Evolutionary conservation across 441 rosid species (phyloP), one percentile per base, ranked within the genome.

Genomic region (Populus hybrid): DNA sequence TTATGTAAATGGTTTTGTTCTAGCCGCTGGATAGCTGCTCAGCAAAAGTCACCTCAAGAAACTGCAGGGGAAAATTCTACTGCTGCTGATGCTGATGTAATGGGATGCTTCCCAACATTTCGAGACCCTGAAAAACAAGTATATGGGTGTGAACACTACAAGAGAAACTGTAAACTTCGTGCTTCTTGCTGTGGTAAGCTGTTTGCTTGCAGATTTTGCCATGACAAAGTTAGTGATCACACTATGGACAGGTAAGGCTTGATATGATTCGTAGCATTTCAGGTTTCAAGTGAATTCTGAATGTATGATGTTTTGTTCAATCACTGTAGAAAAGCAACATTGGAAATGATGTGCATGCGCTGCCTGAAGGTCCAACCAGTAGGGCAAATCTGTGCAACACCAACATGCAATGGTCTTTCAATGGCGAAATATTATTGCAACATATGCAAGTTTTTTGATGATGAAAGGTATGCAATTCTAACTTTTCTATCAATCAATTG

Each of bases 311-410:
- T 72, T 71, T 23, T 66, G 67, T 71, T 78, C 53, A 69, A 28
- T 75, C 77, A 29, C 67, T 85, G 81, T 88, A 93, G 98, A 88
- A 94, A 94, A 85, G 91, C 88, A n/a, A 84, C 95, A 12, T 74
- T 89, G 63, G 93, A 92, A 87, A 94, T 93, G 97, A 90, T 93
- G 97, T 93, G 99, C 85, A 94, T 94, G 97, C 83, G 80, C 9
- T 93, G 97, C 84, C 88, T 92, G 63, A 42, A 83, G 83, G 82
- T 94, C 82, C 97, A 90, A 83, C 89, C 94, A 26, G 87, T 90
- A 74, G 94, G 89, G 73, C 89, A 88, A 67, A 81, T 78, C 80
- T 93, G 98, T 80, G 80, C 82, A 35, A 91, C 93, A 68, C 88
- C 84, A 74, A 83, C 83, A 4, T 94, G 99, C 83, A 80, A 80